Conservation (phyloP, 192 early-diverging fungal genomes). For the Coemansia guatemalensis region DNA sequence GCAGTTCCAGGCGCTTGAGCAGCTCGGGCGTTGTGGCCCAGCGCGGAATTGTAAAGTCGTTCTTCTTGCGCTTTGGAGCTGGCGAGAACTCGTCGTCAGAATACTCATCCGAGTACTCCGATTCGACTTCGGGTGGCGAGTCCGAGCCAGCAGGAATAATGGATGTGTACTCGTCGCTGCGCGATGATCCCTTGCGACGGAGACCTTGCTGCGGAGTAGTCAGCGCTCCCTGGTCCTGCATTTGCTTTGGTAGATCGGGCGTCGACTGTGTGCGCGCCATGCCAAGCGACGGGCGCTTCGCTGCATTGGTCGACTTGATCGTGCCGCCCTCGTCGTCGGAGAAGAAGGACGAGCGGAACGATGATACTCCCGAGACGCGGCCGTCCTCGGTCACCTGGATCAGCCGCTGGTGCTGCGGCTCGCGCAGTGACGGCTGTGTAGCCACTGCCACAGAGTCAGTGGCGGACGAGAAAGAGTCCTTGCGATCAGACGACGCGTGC, state of each 20-base stretch:
- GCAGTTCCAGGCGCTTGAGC: constrained; percentile 32
- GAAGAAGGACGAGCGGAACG: constrained; percentile 50
- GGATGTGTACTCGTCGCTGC: constrained; percentile 38
- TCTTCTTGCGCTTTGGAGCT: constrained; percentile 43
- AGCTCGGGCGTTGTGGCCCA: constrained; percentile 57
- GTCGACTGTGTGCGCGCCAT: constrained; percentile 34
- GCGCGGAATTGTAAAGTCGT: constrained; percentile 37
- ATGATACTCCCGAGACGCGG: constrained; percentile 37
- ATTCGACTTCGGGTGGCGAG: constrained; percentile 50
- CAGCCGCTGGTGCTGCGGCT: constrained; percentile 18
- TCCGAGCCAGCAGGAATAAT: constrained; percentile 38
- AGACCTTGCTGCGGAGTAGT: constrained; percentile 4
- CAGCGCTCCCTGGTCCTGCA: constrained; percentile 6
- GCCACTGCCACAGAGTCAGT: constrained; percentile 2
- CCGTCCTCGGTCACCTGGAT: constrained; percentile 7
- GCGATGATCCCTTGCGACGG: constrained; percentile 12
- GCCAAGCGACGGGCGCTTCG: constrained; percentile 3
- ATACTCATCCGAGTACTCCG: constrained; percentile 53
- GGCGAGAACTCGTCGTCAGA: constrained; percentile 54
- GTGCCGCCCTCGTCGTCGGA: constrained; percentile 35
- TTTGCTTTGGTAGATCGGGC: constrained; percentile 23
- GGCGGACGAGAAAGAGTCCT: constrained; percentile 6
- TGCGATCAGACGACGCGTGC: neutral
- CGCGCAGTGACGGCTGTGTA: neutral
- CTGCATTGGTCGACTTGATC: neutral